These are phyloP conservation scores for Musa schizocarpa DNA, from an alignment of 176 grass and related monocot genomes.

Conservation along the genomic window DNA sequence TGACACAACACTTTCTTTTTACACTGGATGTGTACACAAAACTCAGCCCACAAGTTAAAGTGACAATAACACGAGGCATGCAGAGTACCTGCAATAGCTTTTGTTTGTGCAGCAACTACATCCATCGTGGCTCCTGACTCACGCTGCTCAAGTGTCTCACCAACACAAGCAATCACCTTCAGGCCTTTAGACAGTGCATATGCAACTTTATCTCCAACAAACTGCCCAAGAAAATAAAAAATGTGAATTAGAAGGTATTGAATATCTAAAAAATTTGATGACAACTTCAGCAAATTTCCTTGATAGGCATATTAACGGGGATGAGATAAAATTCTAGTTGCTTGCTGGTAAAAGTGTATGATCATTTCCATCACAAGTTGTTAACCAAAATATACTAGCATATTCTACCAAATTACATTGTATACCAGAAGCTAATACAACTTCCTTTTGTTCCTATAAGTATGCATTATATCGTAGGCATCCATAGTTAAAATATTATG, in stretches of 20 bases:
- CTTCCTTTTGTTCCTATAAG: too few species aligned
- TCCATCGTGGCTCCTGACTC: conserved; percentile 69
- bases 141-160: conserved; percentile 75
- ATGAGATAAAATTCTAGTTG: background rate
- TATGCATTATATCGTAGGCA: too few species aligned
- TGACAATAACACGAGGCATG: background rate
- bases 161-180: conserved; percentile 88
- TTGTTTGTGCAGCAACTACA: conserved; percentile 65
- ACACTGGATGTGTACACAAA: background rate
- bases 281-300: background rate
- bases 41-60: background rate
- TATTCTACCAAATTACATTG: background rate
- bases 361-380: background rate
- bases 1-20: too few species aligned
- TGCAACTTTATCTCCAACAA: conserved; percentile 73
- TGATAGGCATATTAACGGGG: background rate
- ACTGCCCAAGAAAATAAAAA: conserved; percentile 33
- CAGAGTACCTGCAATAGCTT: conserved; percentile 65
- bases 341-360: background rate
- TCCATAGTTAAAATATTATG: too few species aligned
- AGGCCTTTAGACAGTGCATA: conserved; percentile 73
- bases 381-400: background rate
- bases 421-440: too few species aligned
- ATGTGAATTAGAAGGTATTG: background rate
- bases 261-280: background rate